Evolutionary conservation across 305 asterid genomes (phyloP), one percentile per base, ranked within the genome.

Genomic region (Fraxinus sp.): DNA sequence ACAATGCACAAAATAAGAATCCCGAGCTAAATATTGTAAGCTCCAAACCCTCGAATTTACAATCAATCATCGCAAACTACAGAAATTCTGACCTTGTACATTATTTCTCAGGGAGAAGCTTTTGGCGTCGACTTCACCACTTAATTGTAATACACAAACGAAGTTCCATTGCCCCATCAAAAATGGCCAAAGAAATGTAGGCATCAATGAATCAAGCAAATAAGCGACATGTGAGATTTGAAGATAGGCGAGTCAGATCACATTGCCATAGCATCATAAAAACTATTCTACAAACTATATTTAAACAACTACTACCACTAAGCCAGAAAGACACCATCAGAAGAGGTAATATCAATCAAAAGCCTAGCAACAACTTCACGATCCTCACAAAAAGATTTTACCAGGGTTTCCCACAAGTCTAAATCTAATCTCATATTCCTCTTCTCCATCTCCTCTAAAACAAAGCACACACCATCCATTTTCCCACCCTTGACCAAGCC

Each of bases 401-500:
- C 92, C 8, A 94, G 66, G 78, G 62, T 85, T 78, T 92, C 94
- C 98, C 97, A 95, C 33, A 92, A 88, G 10, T 82, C 90, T 41
- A 64, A 78, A 46, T 89, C 91, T 9, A 93, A 85, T 78, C 81
- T 76, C 85, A 89, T 83, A 74, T 86, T 88, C 88, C 91, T 89
- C 88, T 86, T 94, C 81, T 81, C 85, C 97, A 92, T 94, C 91
- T 92, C 97, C 87, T 92, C 95, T 85, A 95, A 87, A 84, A 95
- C 85, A 74, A 90, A 94, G 81, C 88, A 79, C 0, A 90, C 94
- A 64, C 88, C 91, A 5, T 94, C 96, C 39, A 87, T 57, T 76
- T 89, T 87, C 85, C 92, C 93, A 74, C 66, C 68, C 86, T 83
- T 87, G 72, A 90, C 49, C 88, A 95, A 80, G 35, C 97, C 99